These are phyloP conservation scores for Filosporella fistucella DNA, from an alignment of 495 filamentous ascomycete genomes.

Conservation along the genomic window DNA sequence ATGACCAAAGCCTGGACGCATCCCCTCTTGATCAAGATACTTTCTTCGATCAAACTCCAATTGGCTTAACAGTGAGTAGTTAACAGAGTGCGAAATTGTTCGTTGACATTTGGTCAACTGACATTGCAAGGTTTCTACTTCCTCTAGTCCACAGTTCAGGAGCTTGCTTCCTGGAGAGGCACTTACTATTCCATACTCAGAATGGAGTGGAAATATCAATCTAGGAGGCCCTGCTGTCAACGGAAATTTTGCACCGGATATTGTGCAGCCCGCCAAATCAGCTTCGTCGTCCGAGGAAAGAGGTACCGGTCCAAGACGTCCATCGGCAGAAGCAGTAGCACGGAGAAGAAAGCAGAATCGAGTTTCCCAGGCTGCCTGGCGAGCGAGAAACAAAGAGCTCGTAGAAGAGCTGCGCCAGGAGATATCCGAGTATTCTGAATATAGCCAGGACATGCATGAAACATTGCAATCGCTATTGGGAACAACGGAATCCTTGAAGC, in stretches of 20 bases:
- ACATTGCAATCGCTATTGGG: conserved; percentile 1
- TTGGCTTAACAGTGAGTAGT: neutral
- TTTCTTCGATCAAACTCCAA: neutral
- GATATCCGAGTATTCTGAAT: neutral
- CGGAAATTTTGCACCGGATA: neutral
- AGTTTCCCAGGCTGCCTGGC: neutral
- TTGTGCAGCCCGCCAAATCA: neutral
- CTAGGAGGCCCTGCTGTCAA: too few species aligned
- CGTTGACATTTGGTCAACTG: neutral
- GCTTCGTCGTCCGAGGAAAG: neutral
- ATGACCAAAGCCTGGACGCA: neutral
- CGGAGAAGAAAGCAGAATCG: conserved; percentile 3
- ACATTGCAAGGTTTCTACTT: neutral
- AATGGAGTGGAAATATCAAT: neutral
- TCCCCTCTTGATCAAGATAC: neutral
- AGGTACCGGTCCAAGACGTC: neutral
- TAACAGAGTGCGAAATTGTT: too few species aligned
- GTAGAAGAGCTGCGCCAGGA: conserved; percentile 3
- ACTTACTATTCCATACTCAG: neutral
- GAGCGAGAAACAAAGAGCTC: conserved; percentile 3
- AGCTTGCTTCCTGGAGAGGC: neutral
- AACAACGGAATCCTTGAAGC: conserved; percentile 1
- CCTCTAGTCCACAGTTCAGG: neutral
- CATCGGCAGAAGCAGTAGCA: neutral
- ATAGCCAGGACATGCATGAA: conserved; percentile 3